These are phyloP conservation scores for Vitis rupestris DNA, from an alignment of 164 flowering plant species.

Conservation along the genomic window DNA sequence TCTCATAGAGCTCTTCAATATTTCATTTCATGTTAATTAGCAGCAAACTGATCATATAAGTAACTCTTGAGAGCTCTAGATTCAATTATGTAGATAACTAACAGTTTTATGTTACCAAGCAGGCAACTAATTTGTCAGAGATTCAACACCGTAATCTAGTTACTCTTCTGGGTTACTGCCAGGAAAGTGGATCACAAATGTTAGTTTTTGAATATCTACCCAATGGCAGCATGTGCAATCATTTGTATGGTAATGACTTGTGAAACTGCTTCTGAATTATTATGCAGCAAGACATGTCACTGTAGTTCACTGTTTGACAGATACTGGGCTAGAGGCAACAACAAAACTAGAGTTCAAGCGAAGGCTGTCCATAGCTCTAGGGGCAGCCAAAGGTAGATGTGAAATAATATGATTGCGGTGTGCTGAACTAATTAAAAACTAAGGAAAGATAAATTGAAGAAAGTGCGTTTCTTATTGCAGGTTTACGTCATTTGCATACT, in stretches of 20 bases:
- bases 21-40: neutral
- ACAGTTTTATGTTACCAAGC: conserved; percentile 16
- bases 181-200: conserved; percentile 58
- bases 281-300: neutral
- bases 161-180: conserved; percentile 64
- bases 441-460: neutral
- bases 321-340: conserved; percentile 32
- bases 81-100: neutral
- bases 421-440: neutral
- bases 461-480: conserved; percentile 30
- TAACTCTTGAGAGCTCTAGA: neutral
- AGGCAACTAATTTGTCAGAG: conserved; percentile 50
- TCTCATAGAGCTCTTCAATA: neutral
- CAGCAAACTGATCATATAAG: neutral
- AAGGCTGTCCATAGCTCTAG: conserved; percentile 64
- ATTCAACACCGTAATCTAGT: conserved; percentile 64
- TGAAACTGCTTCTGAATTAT: neutral
- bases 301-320: conserved; percentile 24
- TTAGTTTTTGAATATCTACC: conserved; percentile 64
- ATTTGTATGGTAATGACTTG: conserved; percentile 56
- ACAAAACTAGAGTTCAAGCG: conserved; percentile 67
- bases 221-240: conserved; percentile 66
- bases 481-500: conserved; percentile 59
- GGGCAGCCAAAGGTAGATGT: conserved; percentile 70
- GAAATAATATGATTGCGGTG: neutral